A percentile compares a stretch with the other conserved stretches of the same genome.
phyloP scores from a whole-genome alignment of 257 asterid genomes.

The Gentiana straminea region DNA sequence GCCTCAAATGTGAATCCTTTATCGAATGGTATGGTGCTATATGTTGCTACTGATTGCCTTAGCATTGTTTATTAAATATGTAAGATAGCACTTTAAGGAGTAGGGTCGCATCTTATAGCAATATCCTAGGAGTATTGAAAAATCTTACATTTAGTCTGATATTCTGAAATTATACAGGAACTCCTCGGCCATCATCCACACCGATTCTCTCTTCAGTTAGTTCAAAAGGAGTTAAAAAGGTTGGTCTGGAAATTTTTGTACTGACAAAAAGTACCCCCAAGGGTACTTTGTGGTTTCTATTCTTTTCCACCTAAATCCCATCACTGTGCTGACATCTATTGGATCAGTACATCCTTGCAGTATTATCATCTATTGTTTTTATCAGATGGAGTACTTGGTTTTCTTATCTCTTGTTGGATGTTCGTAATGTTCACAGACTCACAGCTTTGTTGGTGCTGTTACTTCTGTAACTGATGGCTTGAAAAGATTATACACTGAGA shows the following conservation, averaged over 20 bases:
- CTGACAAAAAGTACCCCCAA: background rate
- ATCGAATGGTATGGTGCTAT: slow-evolving; percentile 35
- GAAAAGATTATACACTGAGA: slow-evolving; percentile 67
- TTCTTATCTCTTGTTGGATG: slow-evolving; percentile 4
- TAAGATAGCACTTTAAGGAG: too few relatives aligned
- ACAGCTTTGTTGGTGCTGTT: slow-evolving; percentile 38
- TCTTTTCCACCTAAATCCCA: too few relatives aligned
- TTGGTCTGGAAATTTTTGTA: background rate
- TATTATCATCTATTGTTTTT: too few relatives aligned
- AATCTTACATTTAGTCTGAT: background rate
- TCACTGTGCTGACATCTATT: too few relatives aligned
- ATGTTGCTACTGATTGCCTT: background rate
- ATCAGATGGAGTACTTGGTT: background rate
- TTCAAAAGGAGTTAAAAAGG: slow-evolving; percentile 60
- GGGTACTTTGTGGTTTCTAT: too few relatives aligned
- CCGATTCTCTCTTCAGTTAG: slow-evolving; percentile 31
- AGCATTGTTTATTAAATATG: background rate
- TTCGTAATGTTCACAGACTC: slow-evolving; percentile 27
- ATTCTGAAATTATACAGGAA: slow-evolving; percentile 27
- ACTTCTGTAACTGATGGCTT: slow-evolving; percentile 86
- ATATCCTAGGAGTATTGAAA: too few relatives aligned
- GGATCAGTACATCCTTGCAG: too few relatives aligned
- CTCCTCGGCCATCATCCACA: slow-evolving; percentile 21
- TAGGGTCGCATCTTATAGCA: too few relatives aligned
- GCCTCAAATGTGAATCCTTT: slow-evolving; percentile 20